phyloP scores from a whole-genome alignment of 2,329 filamentous ascomycete genomes.

The Talaromyces funiculosus region DNA sequence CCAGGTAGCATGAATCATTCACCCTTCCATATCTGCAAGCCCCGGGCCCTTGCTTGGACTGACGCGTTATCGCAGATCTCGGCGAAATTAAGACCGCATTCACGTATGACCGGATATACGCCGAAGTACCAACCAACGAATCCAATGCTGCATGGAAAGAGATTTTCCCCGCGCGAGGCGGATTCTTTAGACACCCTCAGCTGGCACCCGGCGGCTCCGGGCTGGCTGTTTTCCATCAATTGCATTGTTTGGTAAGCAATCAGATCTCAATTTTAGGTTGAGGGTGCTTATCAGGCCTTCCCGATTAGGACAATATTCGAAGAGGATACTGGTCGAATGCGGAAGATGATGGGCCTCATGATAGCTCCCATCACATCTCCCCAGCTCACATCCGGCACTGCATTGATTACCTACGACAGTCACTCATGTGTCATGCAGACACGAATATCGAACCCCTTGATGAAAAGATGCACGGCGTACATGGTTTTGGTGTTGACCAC shows the following conservation, averaged over 20 bases:
- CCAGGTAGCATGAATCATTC: background rate
- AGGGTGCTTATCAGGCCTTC: background rate
- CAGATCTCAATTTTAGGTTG: background rate
- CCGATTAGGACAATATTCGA: background rate
- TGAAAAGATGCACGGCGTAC: no score
- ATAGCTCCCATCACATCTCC: background rate
- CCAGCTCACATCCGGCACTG: conserved; percentile 3
- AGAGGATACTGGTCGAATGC: background rate
- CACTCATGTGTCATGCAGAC: conserved; percentile 3
- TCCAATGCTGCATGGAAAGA: background rate
- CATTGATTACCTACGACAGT: conserved; percentile 6
- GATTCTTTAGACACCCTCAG: conserved; percentile 7
- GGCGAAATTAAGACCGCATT: background rate
- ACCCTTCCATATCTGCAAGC: background rate
- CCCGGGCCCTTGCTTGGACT: background rate
- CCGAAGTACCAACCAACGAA: background rate
- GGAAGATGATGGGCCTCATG: background rate
- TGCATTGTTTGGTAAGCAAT: background rate
- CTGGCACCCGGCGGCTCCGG: conserved; percentile 1
- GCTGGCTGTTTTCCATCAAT: conserved; percentile 9
- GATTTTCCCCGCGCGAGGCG: background rate
- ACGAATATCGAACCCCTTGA: background rate
- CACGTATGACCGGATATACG: background rate
- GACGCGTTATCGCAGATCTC: background rate
- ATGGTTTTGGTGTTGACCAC: background rate